phyloP scores from a whole-genome alignment of 2,329 filamentous ascomycete species.

The Claviceps arundinis region DNA sequence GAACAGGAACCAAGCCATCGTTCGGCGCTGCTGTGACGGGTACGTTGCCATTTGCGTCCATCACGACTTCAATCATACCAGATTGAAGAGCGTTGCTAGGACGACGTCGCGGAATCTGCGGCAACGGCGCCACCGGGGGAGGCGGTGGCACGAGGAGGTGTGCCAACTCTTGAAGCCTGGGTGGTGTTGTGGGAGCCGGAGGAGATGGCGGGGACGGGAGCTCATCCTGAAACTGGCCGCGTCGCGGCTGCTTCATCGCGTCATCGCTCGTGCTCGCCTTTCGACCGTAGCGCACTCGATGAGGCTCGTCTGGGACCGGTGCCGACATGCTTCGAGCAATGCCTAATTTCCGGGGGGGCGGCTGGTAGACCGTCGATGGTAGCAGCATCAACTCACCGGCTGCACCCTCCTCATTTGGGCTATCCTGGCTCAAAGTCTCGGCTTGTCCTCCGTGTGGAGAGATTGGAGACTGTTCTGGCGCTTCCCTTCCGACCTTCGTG shows the following conservation, averaged over 20 bases:
- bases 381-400: slow-evolving; percentile 31
- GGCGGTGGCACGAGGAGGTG: slow-evolving; percentile 48
- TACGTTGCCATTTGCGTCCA: slow-evolving; percentile 41
- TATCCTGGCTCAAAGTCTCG: slow-evolving; percentile 25
- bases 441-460: slow-evolving; percentile 27
- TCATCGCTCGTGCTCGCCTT: slow-evolving; percentile 28
- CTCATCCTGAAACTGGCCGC: slow-evolving; percentile 35
- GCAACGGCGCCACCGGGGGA: slow-evolving; percentile 46
- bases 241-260: slow-evolving; percentile 25
- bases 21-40: slow-evolving; percentile 21
- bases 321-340: slow-evolving; percentile 52
- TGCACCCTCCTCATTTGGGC: slow-evolving; percentile 18
- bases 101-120: slow-evolving; percentile 26
- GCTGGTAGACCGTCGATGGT: slow-evolving; percentile 48
- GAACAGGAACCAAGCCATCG: slow-evolving; percentile 30
- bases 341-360: slow-evolving; percentile 28
- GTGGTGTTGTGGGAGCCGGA: slow-evolving; percentile 33
- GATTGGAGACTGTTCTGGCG: slow-evolving; percentile 44
- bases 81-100: slow-evolving; percentile 34
- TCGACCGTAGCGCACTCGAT: slow-evolving; percentile 17
- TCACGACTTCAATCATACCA: slow-evolving; percentile 52
- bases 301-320: slow-evolving; percentile 28
- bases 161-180: slow-evolving; percentile 48
- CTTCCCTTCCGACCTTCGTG: slow-evolving; percentile 22
- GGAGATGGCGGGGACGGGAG: slow-evolving; percentile 34